Evolutionary conservation across 2,329 filamentous ascomycete species (phyloP).

Genomic region (Fusarium sp.): DNA sequence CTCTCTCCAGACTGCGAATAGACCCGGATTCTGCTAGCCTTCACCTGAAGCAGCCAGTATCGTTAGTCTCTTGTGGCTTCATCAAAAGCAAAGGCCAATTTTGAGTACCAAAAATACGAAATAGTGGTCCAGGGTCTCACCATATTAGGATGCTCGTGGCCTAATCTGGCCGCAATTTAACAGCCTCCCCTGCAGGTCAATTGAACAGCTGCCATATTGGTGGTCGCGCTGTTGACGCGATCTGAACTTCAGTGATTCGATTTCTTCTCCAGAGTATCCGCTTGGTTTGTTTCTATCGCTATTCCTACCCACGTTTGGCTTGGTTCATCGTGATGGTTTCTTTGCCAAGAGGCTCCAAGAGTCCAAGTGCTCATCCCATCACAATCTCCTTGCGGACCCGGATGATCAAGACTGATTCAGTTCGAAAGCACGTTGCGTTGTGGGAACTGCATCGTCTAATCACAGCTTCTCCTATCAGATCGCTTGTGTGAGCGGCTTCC

Average conservation of each 20-base stretch:
- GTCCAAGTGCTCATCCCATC: constrained; percentile 15
- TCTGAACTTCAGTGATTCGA: constrained; percentile 11
- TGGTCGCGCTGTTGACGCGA: constrained; percentile 9
- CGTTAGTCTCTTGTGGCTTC: constrained; percentile 22
- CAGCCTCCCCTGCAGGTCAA: constrained; percentile 32
- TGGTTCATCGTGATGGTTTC: constrained; percentile 4
- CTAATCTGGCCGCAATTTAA: constrained; percentile 32
- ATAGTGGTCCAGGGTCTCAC: constrained; percentile 23
- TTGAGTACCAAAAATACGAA: constrained; percentile 26
- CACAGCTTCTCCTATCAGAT: constrained; percentile 7
- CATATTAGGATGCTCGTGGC: constrained; percentile 34
- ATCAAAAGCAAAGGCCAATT: constrained; percentile 18
- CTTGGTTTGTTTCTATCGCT: constrained; percentile 31
- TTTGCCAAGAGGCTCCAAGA: constrained; percentile 9
- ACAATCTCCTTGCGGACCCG: constrained; percentile 8
- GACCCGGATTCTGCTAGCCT: neutral
- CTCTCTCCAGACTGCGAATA: neutral
- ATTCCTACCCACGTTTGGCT: constrained; percentile 16
- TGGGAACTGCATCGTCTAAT: constrained; percentile 19
- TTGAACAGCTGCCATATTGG: constrained; percentile 24
- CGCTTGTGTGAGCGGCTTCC: constrained; percentile 4
- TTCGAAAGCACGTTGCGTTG: neutral
- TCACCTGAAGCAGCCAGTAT: constrained; percentile 43
- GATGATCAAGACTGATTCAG: constrained; percentile 10
- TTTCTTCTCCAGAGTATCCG: constrained; percentile 10